Conservation (phyloP, 768 basidiomycete genomes). For the Ramaria rubella region DNA sequence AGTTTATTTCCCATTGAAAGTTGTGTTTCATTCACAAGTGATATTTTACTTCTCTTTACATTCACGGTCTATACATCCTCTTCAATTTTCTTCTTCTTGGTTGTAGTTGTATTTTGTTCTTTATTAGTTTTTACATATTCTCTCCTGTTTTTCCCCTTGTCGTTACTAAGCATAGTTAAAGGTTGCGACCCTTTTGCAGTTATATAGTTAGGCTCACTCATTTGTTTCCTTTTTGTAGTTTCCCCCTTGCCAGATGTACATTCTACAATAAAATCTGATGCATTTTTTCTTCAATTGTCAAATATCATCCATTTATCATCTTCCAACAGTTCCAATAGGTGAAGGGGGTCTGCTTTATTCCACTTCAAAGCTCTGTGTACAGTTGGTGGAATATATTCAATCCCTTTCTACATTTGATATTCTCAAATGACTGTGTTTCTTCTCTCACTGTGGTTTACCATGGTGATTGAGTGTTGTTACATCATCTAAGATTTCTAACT, state of each 20-base stretch:
- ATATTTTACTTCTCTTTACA: background rate
- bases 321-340: too few species aligned
- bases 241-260: background rate
- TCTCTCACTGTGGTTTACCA: background rate
- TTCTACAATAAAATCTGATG: background rate
- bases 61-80: background rate
- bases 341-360: background rate
- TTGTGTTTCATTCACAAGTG: background rate
- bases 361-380: too few species aligned
- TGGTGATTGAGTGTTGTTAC: background rate
- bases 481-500: too few species aligned
- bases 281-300: too few species aligned
- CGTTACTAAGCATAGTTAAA: background rate
- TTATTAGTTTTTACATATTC: background rate
- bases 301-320: too few species aligned
- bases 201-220: background rate
- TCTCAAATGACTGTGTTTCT: background rate
- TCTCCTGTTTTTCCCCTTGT: background rate
- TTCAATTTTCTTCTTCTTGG: background rate
- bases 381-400: background rate
- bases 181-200: background rate
- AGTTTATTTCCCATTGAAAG: background rate
- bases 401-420: background rate
- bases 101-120: background rate
- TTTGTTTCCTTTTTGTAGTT: background rate